Conservation (phyloP, 116 monocot species). For the Posidonia oceanica region DNA sequence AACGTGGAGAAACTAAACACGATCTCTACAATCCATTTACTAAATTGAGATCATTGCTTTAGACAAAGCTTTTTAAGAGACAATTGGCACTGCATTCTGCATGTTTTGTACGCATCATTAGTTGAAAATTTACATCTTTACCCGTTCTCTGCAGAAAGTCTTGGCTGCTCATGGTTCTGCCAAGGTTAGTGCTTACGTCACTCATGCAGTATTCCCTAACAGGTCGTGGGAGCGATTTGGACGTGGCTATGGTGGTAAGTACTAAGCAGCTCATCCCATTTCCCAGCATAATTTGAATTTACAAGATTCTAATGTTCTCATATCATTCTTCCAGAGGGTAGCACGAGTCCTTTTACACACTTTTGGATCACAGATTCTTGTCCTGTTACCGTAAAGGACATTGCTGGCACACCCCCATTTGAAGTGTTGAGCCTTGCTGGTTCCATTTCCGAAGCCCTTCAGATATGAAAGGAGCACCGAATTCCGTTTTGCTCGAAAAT, state of each 20-base stretch:
- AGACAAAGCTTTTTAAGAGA: too few relatives aligned
- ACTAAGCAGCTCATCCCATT: neutral
- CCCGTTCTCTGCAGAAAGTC: slow-evolving; percentile 51
- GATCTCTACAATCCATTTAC: too few relatives aligned
- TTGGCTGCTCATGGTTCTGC: slow-evolving; percentile 65
- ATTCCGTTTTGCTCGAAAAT: too few relatives aligned
- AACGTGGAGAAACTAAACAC: too few relatives aligned
- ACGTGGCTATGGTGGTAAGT: slow-evolving; percentile 20
- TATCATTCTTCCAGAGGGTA: slow-evolving; percentile 19
- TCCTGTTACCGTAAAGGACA: slow-evolving; percentile 70
- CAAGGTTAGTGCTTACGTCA: slow-evolving; percentile 91
- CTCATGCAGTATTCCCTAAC: slow-evolving; percentile 86
- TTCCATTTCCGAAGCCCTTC: slow-evolving; percentile 78
- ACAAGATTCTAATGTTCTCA: neutral
- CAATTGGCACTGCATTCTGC: too few relatives aligned
- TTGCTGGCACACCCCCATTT: slow-evolving; percentile 54
- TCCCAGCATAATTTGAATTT: neutral
- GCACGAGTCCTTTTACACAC: slow-evolving; percentile 33
- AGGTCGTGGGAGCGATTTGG: slow-evolving; percentile 70
- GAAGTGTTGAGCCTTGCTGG: slow-evolving; percentile 88
- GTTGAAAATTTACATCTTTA: neutral
- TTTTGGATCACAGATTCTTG: slow-evolving; percentile 95
- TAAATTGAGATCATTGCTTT: too few relatives aligned
- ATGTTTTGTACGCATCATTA: too few relatives aligned
- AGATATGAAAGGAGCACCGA: slow-evolving; percentile 28